phyloP scores from a whole-genome alignment of 1,139 yeast species.

The Pichia sp. region DNA sequence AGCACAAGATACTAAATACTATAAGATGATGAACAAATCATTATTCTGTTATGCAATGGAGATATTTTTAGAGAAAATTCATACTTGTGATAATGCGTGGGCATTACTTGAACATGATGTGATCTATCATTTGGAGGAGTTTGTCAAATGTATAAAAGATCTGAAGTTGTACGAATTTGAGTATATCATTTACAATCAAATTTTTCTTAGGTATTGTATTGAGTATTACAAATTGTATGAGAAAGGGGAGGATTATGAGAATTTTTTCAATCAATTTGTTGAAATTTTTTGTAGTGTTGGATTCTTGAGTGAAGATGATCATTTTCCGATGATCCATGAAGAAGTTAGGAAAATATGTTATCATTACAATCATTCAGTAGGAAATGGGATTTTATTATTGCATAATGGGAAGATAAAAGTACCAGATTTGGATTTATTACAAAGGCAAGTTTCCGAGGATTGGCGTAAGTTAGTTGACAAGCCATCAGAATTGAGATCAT shows the following conservation, averaged over 20 bases:
- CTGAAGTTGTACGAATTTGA: constrained; percentile 1
- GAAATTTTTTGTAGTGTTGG: constrained; percentile 1
- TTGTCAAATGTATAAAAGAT: background rate
- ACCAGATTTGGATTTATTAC: too few relatives aligned
- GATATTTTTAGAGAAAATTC: background rate
- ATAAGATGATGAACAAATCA: background rate
- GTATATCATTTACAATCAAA: constrained; percentile 16
- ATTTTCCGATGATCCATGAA: background rate
- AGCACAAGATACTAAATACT: background rate
- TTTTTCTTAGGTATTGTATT: constrained; percentile 14
- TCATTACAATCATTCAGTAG: too few relatives aligned
- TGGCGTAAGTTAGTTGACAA: too few relatives aligned
- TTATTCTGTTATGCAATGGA: background rate
- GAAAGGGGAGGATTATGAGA: constrained; percentile 4
- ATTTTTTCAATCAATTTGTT: constrained; percentile 5
- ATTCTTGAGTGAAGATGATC: background rate
- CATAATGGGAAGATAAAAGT: too few relatives aligned
- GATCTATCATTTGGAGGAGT: background rate
- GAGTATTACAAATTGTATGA: constrained; percentile 5
- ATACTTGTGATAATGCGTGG: background rate
- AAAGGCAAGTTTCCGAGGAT: too few relatives aligned
- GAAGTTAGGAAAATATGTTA: too few relatives aligned
- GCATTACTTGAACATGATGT: background rate
- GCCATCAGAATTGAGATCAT: too few relatives aligned
- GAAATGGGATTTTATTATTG: too few relatives aligned